Evolutionary conservation across 805 yeast genomes (phyloP), one percentile per base, ranked within the genome.

Genomic region (Scheffersomyces ergatensis): DNA sequence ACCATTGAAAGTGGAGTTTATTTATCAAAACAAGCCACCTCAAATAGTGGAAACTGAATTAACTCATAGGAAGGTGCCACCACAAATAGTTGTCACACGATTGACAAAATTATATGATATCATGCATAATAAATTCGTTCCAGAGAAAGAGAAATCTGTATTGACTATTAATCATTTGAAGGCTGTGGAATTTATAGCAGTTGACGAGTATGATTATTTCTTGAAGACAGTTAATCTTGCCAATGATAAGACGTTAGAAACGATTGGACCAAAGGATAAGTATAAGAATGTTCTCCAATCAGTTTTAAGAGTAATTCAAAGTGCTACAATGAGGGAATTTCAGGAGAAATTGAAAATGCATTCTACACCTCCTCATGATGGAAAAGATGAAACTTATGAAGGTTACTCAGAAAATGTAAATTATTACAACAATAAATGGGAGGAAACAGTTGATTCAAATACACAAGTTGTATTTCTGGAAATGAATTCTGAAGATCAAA

Each of bases 131-230:
- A 25, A 25, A 14, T 25, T 11, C n/a, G 43, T 39, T 12, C 18
- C 18, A n/a, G 21, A 26, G 11, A 2, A 18, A 17, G 21, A 26
- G 11, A 2, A 18, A 17, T 3, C 15, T n/a, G 32, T 33, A 20
- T 25, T 18, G 6, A 36, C 16, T 27, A 24, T 12, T 12, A 27
- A 33, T 19, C 33, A 40, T 31, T 38, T 55, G 15, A 24, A 31
- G 8, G 42, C 47, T 14, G 39, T 51, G 13, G 42, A 44, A 26
- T 42, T 51, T n/a, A 7, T 60, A 9, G 57, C 55, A 0, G 55
- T 59, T 1, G 66, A 61, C 41, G 58, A 55, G 9, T 33, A 50
- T 15, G 58, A 53, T 29, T 34, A 45, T 21, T 44, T 50, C 18
- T 17, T 52, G 3, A 47, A 49, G 18, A 36, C 48, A 2, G 48